phyloP scores from a whole-genome alignment of 805 yeast genomes.

The Saccharomycopsis capsularis region DNA sequence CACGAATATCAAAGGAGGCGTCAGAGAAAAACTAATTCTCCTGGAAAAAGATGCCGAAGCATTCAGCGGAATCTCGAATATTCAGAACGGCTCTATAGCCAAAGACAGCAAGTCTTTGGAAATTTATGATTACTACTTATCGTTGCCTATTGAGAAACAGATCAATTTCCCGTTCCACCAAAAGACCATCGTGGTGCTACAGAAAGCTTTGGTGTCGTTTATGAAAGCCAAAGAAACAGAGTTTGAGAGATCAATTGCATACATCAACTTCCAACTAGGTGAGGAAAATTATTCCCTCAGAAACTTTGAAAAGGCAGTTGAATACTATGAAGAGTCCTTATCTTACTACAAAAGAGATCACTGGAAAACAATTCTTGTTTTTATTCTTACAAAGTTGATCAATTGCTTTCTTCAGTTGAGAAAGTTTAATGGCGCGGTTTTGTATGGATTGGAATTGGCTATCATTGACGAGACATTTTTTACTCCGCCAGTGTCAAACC shows the following conservation, averaged over 20 bases:
- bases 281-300: slow-evolving; percentile 34
- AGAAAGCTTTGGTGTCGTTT: slow-evolving; percentile 20
- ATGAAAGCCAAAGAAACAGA: slow-evolving; percentile 20
- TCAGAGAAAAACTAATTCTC: background rate
- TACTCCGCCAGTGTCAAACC: background rate
- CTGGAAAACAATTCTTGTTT: slow-evolving; percentile 34
- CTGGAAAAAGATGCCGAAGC: slow-evolving; percentile 5
- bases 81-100: background rate
- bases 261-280: slow-evolving; percentile 44
- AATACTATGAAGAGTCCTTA: slow-evolving; percentile 35
- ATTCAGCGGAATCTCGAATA: background rate
- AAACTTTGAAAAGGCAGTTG: slow-evolving; percentile 37
- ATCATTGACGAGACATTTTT: slow-evolving; percentile 23
- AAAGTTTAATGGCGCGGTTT: slow-evolving; percentile 30
- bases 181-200: slow-evolving; percentile 17
- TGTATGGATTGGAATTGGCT: slow-evolving; percentile 31
- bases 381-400: slow-evolving; percentile 33
- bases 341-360: slow-evolving; percentile 33
- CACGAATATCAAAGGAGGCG: background rate
- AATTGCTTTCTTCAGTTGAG: slow-evolving; percentile 32
- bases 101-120: background rate
- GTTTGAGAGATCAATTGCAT: slow-evolving; percentile 36
- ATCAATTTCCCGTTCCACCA: slow-evolving; percentile 16
- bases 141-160: slow-evolving; percentile 26
- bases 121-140: slow-evolving; percentile 27